A percentile compares a stretch with the other conserved stretches of the same genome.
These are phyloP conservation scores for Pseudonitzschia multistriata DNA, from an alignment of 108 stramenopile species.

Conservation along the genomic window DNA sequence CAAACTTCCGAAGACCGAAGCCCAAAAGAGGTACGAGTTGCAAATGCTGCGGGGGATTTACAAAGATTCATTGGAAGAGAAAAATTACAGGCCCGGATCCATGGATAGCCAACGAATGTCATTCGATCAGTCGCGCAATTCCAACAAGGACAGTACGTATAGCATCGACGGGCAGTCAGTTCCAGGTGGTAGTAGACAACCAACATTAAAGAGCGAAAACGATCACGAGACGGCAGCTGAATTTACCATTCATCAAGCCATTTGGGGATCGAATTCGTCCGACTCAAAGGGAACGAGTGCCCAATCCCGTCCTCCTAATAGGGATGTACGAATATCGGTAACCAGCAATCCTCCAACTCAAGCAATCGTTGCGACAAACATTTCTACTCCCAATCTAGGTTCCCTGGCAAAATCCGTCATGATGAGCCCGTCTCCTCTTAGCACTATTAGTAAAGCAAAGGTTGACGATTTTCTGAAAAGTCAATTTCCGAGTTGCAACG, in stretches of 20 bases:
- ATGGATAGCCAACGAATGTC: too few relatives aligned
- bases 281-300: too few relatives aligned
- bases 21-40: conserved; percentile 2
- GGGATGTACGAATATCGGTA: too few relatives aligned
- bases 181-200: too few relatives aligned
- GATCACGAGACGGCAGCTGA: too few relatives aligned
- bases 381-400: background rate
- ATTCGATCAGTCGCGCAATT: background rate
- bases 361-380: background rate
- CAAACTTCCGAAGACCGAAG: conserved; percentile 4
- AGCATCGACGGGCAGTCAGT: background rate
- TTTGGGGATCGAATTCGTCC: too few relatives aligned
- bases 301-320: too few relatives aligned
- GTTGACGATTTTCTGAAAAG: background rate
- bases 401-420: background rate
- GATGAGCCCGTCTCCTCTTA: background rate
- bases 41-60: conserved; percentile 4
- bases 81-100: too few relatives aligned
- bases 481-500: background rate
- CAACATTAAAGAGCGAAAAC: too few relatives aligned
- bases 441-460: background rate
- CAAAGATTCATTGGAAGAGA: background rate
- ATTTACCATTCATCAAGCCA: too few relatives aligned
- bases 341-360: too few relatives aligned
- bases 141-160: background rate